Percentiles rank a stretch among this genome's conserved stretches.
Conservation (phyloP, 495 filamentous ascomycete species). For the Glarea lozoyensis region DNA sequence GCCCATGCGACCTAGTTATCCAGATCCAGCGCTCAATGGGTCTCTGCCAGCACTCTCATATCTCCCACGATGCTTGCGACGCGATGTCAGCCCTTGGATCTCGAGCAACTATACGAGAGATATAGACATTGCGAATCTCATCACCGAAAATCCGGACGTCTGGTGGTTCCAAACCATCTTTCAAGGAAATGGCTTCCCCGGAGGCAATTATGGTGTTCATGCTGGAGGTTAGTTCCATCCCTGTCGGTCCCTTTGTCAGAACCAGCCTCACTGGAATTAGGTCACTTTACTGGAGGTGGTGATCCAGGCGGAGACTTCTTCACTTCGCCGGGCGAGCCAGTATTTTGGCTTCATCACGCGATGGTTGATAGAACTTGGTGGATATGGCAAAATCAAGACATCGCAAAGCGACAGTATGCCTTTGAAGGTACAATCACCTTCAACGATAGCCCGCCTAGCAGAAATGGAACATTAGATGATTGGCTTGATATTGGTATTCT, state of each 20-base stretch:
- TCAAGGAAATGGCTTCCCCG: background rate
- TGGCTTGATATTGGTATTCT: conserved; percentile 1
- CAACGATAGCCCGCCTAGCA: conserved; percentile 33
- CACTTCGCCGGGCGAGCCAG: conserved; percentile 52
- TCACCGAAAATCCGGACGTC: conserved; percentile 6
- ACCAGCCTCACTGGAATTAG: too few relatives aligned
- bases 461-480: conserved; percentile 22
- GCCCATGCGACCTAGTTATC: too few relatives aligned
- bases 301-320: conserved; percentile 37
- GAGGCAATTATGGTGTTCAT: conserved; percentile 6
- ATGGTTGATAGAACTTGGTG: conserved; percentile 61
- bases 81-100: conserved; percentile 46
- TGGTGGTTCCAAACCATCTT: conserved; percentile 9
- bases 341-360: conserved; percentile 61
- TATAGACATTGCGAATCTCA: background rate
- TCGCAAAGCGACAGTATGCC: conserved; percentile 30
- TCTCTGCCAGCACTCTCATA: conserved; percentile 10
- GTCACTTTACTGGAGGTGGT: conserved; percentile 13
- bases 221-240: too few relatives aligned
- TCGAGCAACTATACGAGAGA: background rate
- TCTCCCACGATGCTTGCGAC: conserved; percentile 59
- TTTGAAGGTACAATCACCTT: conserved; percentile 49
- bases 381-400: conserved; percentile 61
- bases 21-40: too few relatives aligned
- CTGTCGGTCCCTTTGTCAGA: too few relatives aligned